A percentile compares a stretch with the other conserved stretches of the same genome.
Evolutionary conservation across 495 filamentous ascomycete species (phyloP).

Genomic region (Xylaria telfairii): DNA sequence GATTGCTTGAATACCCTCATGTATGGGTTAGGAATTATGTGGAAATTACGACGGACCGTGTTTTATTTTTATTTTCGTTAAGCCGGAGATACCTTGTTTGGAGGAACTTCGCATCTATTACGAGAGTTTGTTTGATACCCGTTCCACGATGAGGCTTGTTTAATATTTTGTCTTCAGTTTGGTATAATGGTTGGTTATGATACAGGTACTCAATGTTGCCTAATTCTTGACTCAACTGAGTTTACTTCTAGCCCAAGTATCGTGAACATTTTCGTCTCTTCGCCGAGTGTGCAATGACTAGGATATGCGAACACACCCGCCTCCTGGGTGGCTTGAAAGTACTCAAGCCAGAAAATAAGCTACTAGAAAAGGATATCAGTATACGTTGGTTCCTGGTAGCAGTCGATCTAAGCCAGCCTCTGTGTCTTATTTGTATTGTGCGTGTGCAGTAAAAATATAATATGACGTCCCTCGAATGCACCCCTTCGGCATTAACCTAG

Average conservation of each 20-base stretch:
- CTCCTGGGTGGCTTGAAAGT: neutral
- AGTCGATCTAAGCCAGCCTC: neutral
- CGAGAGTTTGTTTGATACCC: conserved; percentile 20
- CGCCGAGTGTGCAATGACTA: neutral
- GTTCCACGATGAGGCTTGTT: conserved; percentile 5
- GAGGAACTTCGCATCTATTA: neutral
- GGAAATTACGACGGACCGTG: neutral
- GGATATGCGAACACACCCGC: neutral
- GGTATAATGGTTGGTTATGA: conserved; percentile 5
- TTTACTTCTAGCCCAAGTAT: neutral
- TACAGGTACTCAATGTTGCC: neutral
- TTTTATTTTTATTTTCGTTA: too few relatives aligned
- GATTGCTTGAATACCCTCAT: neutral
- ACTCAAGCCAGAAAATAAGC: neutral
- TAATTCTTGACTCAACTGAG: neutral
- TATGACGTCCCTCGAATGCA: neutral
- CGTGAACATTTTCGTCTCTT: neutral
- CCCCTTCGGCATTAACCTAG: neutral
- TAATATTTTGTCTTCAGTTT: neutral
- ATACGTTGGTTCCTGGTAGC: neutral
- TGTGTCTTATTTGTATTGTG: neutral
- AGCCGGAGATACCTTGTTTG: neutral
- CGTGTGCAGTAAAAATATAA: neutral
- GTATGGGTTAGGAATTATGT: conserved; percentile 4
- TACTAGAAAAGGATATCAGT: neutral